Evolutionary conservation across 257 asterid species (phyloP).

Genomic region (Mentha longifolia): DNA sequence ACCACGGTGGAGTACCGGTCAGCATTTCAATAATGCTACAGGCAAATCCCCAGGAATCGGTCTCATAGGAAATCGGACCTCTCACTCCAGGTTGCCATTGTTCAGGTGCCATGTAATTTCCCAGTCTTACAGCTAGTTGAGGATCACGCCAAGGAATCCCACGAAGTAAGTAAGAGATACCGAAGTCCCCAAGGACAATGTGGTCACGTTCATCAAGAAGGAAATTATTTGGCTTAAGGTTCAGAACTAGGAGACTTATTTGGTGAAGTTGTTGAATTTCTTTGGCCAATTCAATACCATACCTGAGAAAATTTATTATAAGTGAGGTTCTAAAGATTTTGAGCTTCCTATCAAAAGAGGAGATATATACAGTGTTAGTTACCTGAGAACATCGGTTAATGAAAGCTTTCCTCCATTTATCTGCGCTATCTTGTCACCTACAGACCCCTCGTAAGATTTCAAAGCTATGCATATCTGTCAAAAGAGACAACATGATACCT

Average conservation of each 20-base stretch:
- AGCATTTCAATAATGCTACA: constrained; percentile 69
- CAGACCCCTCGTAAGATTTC: constrained; percentile 61
- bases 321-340: not conserved
- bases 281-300: constrained; percentile 55
- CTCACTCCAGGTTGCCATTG: constrained; percentile 74
- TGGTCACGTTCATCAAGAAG: constrained; percentile 54
- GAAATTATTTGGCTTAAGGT: constrained; percentile 71
- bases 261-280: constrained; percentile 63
- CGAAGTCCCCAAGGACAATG: constrained; percentile 65
- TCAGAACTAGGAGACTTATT: constrained; percentile 51
- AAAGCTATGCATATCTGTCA: constrained; percentile 59
- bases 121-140: constrained; percentile 47
- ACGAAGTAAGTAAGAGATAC: constrained; percentile 62
- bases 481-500: constrained; percentile 28
- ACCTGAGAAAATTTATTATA: constrained; percentile 43
- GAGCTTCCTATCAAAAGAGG: not conserved
- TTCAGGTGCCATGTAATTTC: constrained; percentile 78
- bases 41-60: constrained; percentile 79
- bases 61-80: constrained; percentile 68
- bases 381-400: constrained; percentile 63
- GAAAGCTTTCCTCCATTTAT: constrained; percentile 64
- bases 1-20: constrained; percentile 63
- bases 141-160: constrained; percentile 48
- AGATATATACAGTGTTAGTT: not conserved
- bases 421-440: constrained; percentile 58